phyloP scores from a whole-genome alignment of 2,329 filamentous ascomycete species.

The Triangularia verruculosa region DNA sequence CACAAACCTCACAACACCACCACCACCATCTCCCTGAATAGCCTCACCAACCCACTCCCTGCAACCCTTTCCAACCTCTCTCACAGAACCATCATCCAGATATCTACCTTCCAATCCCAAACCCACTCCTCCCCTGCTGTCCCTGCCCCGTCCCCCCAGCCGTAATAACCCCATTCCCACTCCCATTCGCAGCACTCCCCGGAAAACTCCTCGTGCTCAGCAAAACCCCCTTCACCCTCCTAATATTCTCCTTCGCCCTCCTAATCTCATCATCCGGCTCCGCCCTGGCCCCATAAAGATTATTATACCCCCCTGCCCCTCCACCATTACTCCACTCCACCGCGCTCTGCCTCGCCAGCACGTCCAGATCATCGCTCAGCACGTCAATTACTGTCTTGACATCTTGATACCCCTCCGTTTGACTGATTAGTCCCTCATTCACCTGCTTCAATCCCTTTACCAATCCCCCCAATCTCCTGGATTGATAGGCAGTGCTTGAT shows the following conservation, averaged over 20 bases:
- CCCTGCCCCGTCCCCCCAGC: no score
- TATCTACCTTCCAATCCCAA: not conserved
- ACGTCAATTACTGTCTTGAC: conserved; percentile 53
- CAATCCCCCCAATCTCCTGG: conserved; percentile 43
- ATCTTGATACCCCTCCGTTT: conserved; percentile 50
- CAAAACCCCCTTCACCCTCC: conserved; percentile 75
- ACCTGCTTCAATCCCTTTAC: conserved; percentile 42
- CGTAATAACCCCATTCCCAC: conserved; percentile 30
- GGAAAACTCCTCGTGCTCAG: conserved; percentile 73
- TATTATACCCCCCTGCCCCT: conserved; percentile 34
- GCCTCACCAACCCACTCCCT: not conserved
- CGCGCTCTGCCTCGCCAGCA: conserved; percentile 44
- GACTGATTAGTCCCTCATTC: conserved; percentile 41
- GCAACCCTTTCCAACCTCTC: no score
- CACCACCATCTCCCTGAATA: not conserved
- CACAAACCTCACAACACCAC: no score
- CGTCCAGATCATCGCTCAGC: conserved; percentile 64
- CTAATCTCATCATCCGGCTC: conserved; percentile 70
- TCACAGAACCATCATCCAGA: not conserved
- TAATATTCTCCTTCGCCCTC: conserved; percentile 70
- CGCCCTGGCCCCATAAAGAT: conserved; percentile 44
- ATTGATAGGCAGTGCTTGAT: conserved; percentile 38
- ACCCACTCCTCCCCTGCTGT: not conserved
- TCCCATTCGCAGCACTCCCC: conserved; percentile 28
- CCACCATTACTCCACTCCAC: conserved; percentile 32